These are phyloP conservation scores for Takashimella koratensis DNA, from an alignment of 1,284 basidiomycete genomes.

Conservation along the genomic window DNA sequence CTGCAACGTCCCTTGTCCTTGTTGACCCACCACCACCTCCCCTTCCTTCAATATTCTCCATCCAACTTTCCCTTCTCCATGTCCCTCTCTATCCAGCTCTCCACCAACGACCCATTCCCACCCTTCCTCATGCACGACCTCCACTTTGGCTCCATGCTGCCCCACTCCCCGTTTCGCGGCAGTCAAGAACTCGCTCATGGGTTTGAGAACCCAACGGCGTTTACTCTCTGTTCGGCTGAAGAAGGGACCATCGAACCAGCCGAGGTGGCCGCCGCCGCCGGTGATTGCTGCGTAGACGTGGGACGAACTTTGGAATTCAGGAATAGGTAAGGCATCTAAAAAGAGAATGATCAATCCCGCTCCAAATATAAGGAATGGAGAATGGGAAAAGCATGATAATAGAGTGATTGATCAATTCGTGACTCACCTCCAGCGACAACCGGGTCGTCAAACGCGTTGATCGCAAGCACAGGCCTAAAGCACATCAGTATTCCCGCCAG, in stretches of 20 bases:
- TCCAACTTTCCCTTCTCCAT: not conserved
- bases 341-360: too few relatives aligned
- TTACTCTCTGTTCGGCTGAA: constrained; percentile 21
- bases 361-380: too few relatives aligned
- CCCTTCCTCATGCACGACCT: not conserved
- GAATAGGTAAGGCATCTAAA: constrained; percentile 49
- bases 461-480: constrained; percentile 59
- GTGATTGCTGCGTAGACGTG: constrained; percentile 73
- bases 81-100: not conserved
- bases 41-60: not conserved
- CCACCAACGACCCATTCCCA: not conserved
- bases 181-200: constrained; percentile 39
- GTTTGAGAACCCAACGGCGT: constrained; percentile 42
- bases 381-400: too few relatives aligned
- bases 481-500: not conserved
- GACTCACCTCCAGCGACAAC: constrained; percentile 59
- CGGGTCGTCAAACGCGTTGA: constrained; percentile 91
- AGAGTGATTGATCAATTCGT: too few relatives aligned
- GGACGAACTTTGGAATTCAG: constrained; percentile 58
- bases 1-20: not conserved
- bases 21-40: not conserved
- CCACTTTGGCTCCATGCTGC: not conserved
- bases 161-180: constrained; percentile 16
- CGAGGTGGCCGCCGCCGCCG: constrained; percentile 81
- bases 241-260: constrained; percentile 72